These are phyloP conservation scores for Backusella tuberculispora DNA, from an alignment of 192 early-diverging fungal species.

Conservation along the genomic window DNA sequence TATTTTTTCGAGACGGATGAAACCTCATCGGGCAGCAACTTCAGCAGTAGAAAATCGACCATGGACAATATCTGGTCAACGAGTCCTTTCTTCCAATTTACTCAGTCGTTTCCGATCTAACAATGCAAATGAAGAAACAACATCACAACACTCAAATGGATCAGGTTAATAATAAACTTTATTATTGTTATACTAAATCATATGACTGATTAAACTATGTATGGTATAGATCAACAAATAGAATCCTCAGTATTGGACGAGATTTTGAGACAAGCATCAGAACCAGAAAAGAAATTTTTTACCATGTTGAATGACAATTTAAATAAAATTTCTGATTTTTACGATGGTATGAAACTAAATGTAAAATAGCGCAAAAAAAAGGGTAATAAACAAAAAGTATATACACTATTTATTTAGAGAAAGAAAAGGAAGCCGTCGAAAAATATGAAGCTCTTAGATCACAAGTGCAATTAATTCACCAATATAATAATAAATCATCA, in stretches of 20 bases:
- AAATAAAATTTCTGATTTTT: conserved; percentile 47
- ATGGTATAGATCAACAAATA: background rate
- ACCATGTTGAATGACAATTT: conserved; percentile 46
- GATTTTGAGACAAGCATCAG: conserved; percentile 23
- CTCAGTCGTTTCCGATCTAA: background rate
- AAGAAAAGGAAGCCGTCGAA: conserved; percentile 46
- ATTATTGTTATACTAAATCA: background rate
- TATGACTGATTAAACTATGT: background rate
- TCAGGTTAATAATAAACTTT: background rate
- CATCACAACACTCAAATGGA: background rate
- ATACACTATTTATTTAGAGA: conserved; percentile 37
- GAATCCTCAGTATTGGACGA: conserved; percentile 13
- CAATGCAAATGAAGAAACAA: background rate
- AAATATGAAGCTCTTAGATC: conserved; percentile 50
- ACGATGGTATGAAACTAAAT: conserved; percentile 42
- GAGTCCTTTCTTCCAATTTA: background rate
- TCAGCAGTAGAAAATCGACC: background rate
- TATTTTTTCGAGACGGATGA: background rate
- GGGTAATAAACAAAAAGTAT: background rate
- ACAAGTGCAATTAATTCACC: conserved; percentile 46
- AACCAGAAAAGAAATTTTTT: conserved; percentile 47
- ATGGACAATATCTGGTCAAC: background rate
- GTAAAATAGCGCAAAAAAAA: conserved; percentile 4
- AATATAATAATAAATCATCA: background rate
- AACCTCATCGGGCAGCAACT: background rate